Percentiles rank a stretch among this genome's conserved stretches.
These are phyloP conservation scores for Candida vaughaniae DNA, from an alignment of 805 yeast genomes.

Conservation along the genomic window DNA sequence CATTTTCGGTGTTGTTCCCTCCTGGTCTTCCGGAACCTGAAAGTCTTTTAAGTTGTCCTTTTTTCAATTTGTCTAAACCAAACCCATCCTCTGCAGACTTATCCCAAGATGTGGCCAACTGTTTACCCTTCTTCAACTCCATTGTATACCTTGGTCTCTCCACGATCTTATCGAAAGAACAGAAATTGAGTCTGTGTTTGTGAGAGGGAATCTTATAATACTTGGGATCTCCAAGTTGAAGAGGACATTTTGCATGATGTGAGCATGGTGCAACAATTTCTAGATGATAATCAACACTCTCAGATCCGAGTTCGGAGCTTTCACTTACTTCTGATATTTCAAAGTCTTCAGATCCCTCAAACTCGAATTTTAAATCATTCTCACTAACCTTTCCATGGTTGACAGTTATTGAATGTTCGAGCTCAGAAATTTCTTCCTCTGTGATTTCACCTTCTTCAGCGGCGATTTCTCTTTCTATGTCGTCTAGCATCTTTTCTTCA, in stretches of 20 bases:
- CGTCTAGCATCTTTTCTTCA: constrained; percentile 30
- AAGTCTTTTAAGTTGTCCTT: constrained; percentile 31
- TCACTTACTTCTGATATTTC: constrained; percentile 21
- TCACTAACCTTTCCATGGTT: constrained; percentile 43
- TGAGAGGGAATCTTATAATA: constrained; percentile 59
- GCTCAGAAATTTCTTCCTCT: constrained; percentile 10
- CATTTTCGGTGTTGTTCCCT: constrained; percentile 67
- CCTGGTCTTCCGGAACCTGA: constrained; percentile 79
- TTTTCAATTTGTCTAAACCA: constrained; percentile 44
- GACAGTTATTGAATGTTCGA: constrained; percentile 31
- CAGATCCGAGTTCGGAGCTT: constrained; percentile 15
- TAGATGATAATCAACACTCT: constrained; percentile 49
- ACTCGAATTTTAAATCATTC: constrained; percentile 49
- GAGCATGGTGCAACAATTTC: constrained; percentile 85
- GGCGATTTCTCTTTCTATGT: constrained; percentile 20
- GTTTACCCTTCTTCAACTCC: constrained; percentile 82
- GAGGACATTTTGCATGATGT: constrained; percentile 83
- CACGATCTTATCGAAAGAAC: constrained; percentile 70
- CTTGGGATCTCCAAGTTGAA: constrained; percentile 74
- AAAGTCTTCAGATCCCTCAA: constrained; percentile 35
- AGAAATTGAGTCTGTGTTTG: constrained; percentile 62
- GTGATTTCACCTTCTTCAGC: constrained; percentile 11
- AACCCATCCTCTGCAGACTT: constrained; percentile 51
- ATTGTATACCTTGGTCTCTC: constrained; percentile 75
- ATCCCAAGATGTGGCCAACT: constrained; percentile 72